phyloP scores from a whole-genome alignment of 1,284 basidiomycete species.

The Fomitopsis pinicola region DNA sequence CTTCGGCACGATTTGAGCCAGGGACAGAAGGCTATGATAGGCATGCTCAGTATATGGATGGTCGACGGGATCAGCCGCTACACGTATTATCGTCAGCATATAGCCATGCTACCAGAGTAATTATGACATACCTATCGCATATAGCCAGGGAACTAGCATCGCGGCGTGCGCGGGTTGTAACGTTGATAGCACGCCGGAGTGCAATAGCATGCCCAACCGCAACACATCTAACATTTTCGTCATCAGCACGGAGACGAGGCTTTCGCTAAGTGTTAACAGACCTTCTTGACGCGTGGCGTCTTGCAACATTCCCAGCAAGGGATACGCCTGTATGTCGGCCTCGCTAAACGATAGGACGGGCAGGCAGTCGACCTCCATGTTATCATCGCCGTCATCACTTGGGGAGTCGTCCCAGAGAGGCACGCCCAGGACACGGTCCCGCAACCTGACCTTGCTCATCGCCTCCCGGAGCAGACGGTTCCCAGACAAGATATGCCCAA shows the following conservation, averaged over 20 bases:
- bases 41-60: neutral
- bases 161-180: slow-evolving; percentile 9
- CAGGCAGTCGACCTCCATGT: slow-evolving; percentile 13
- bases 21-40: slow-evolving; percentile 1
- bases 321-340: slow-evolving; percentile 6
- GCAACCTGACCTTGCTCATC: slow-evolving; percentile 30
- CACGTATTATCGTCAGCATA: neutral
- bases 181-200: slow-evolving; percentile 17
- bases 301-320: slow-evolving; percentile 26
- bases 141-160: slow-evolving; percentile 22
- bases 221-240: slow-evolving; percentile 30
- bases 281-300: slow-evolving; percentile 31
- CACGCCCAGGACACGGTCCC: slow-evolving; percentile 35
- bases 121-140: slow-evolving; percentile 16
- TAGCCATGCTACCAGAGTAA: slow-evolving; percentile 3
- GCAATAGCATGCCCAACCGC: slow-evolving; percentile 37
- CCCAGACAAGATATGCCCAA: slow-evolving; percentile 36
- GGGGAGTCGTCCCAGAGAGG: slow-evolving; percentile 15
- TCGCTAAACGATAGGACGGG: slow-evolving; percentile 7
- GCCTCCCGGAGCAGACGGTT: slow-evolving; percentile 30
- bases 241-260: neutral
- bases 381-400: slow-evolving; percentile 8
- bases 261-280: slow-evolving; percentile 22
- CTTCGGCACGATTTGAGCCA: neutral
- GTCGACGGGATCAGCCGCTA: neutral